These are phyloP conservation scores for Terfezia claveryi DNA, from an alignment of 495 filamentous ascomycete species.

Conservation along the genomic window DNA sequence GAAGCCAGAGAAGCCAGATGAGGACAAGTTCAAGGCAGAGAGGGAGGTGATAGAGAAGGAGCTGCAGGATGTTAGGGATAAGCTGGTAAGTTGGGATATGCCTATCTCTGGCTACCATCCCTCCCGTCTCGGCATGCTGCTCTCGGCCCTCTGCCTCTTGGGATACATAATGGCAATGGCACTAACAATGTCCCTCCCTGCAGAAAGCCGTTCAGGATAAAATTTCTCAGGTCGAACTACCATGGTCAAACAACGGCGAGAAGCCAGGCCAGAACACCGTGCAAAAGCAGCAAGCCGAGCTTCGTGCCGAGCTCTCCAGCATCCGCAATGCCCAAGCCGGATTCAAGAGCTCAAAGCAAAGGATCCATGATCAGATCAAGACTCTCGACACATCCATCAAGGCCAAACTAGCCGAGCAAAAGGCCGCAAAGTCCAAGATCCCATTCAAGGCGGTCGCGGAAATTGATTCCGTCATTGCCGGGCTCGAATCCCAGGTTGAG, in stretches of 20 bases:
- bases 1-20: slow-evolving; percentile 51
- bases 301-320: slow-evolving; percentile 43
- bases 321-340: slow-evolving; percentile 65
- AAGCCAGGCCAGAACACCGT: slow-evolving; percentile 40
- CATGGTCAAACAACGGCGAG: slow-evolving; percentile 35
- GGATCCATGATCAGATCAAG: slow-evolving; percentile 68
- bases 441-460: slow-evolving; percentile 72
- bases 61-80: slow-evolving; percentile 45
- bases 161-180: not conserved
- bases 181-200: slow-evolving; percentile 9
- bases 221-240: slow-evolving; percentile 49
- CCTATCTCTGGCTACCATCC: not conserved
- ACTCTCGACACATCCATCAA: slow-evolving; percentile 62
- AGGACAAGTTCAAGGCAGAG: slow-evolving; percentile 44
- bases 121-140: not conserved
- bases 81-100: slow-evolving; percentile 40
- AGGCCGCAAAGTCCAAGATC: slow-evolving; percentile 52
- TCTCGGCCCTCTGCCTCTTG: not conserved
- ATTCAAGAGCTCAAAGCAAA: slow-evolving; percentile 55
- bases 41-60: slow-evolving; percentile 65
- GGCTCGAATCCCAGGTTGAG: slow-evolving; percentile 64
- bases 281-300: slow-evolving; percentile 58
- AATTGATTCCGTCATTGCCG: slow-evolving; percentile 56
- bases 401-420: slow-evolving; percentile 60
- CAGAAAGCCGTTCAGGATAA: slow-evolving; percentile 72